Percentiles rank a stretch among this genome's conserved stretches.
Conservation (phyloP, 192 early-diverging fungal genomes). For the Backusella westeae region DNA sequence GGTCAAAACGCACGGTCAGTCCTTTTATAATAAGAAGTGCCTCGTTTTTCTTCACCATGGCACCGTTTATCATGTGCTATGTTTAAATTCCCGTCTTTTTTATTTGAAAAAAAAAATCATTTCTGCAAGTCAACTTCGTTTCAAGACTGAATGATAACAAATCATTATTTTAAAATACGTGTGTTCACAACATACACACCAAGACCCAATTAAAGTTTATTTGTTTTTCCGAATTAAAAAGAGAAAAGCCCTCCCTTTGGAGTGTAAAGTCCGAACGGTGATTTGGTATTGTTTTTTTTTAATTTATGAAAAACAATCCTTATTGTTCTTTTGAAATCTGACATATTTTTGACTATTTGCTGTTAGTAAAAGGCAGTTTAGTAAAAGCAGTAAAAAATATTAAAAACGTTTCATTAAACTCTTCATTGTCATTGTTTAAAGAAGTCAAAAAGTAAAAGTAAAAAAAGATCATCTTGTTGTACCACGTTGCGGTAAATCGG, state of each 20-base stretch:
- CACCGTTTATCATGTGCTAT: neutral
- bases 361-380: neutral
- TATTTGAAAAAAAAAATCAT: neutral
- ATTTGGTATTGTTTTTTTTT: neutral
- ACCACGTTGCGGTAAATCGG: neutral
- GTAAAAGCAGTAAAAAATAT: neutral
- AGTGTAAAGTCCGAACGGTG: neutral
- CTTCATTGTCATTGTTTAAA: neutral
- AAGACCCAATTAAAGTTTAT: neutral
- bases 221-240: neutral
- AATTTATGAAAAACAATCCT: no score
- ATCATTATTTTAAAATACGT: neutral
- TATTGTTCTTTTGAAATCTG: neutral
- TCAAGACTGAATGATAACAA: neutral
- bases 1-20: neutral
- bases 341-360: neutral
- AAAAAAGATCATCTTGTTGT: neutral
- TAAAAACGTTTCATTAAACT: neutral
- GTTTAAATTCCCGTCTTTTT: neutral
- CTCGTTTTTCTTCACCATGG: neutral
- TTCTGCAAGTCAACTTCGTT: neutral
- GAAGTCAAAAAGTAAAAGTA: neutral
- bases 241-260: neutral
- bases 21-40: conserved; percentile 1
- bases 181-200: neutral